Evolutionary conservation across 306 rosid genomes (phyloP).

Genomic region (Sechiopsis laciniata): DNA sequence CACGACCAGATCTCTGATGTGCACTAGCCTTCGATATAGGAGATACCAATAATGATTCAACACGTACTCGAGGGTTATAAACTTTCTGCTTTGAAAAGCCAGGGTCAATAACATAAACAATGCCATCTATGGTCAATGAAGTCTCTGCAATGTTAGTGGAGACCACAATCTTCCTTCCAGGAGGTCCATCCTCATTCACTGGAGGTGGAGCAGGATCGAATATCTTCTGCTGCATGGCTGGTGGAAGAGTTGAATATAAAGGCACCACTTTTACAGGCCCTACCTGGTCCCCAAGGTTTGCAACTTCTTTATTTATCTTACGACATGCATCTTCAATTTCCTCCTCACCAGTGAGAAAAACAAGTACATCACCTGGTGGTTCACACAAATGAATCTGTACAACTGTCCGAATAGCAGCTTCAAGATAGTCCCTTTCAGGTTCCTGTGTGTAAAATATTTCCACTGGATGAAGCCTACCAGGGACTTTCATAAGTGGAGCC

Average conservation of each 20-base stretch:
- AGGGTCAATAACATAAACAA: constrained; percentile 94
- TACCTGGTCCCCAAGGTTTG: constrained; percentile 80
- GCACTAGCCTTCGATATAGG: constrained; percentile 96
- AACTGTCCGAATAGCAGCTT: constrained; percentile 86
- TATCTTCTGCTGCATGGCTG: constrained; percentile 91
- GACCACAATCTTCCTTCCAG: constrained; percentile 94
- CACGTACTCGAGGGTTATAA: constrained; percentile 84
- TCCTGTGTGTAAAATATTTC: constrained; percentile 89
- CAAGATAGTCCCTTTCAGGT: constrained; percentile 91
- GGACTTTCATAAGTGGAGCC: constrained; percentile 98
- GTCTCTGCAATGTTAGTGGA: constrained; percentile 96
- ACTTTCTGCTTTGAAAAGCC: constrained; percentile 89
- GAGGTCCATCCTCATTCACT: constrained; percentile 62
- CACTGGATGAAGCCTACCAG: constrained; percentile 96
- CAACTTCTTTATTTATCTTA: constrained; percentile 62
- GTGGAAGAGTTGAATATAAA: constrained; percentile 90
- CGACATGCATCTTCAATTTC: constrained; percentile 98
- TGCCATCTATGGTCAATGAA: constrained; percentile 91
- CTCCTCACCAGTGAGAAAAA: constrained; percentile 89
- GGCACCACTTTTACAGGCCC: constrained; percentile 94
- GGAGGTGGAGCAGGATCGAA: constrained; percentile 91
- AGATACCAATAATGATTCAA: constrained; percentile 86
- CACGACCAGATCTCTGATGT: constrained; percentile 95
- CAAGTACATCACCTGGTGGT: constrained; percentile 83
- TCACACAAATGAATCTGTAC: constrained; percentile 91